Evolutionary conservation across 352 stramenopile genomes (phyloP).

Genomic region (Pythium graminicola): DNA sequence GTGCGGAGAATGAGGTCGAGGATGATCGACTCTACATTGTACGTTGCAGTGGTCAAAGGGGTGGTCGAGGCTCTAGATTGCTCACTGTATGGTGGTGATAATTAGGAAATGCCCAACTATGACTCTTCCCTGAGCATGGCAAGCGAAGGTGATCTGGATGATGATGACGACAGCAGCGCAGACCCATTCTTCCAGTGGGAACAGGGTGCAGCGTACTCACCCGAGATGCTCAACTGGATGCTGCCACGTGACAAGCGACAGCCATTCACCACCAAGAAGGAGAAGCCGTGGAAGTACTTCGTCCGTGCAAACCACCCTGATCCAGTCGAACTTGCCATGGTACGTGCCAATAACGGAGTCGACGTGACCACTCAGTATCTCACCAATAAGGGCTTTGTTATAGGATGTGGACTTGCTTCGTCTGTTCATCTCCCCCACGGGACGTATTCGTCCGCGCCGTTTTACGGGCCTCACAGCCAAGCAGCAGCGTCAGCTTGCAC

Average conservation of each 20-base stretch:
- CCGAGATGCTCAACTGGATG: conserved; percentile 86
- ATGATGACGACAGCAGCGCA: conserved; percentile 20
- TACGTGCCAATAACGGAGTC: no score
- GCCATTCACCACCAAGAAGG: conserved; percentile 43
- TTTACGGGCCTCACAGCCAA: conserved; percentile 78
- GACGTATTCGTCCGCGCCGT: conserved; percentile 69
- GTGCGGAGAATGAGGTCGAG: conserved; percentile 31
- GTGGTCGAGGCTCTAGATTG: no score
- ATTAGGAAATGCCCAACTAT: conserved; percentile 60
- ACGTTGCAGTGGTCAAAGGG: no score
- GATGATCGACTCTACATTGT: conserved; percentile 69
- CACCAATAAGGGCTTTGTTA: no score
- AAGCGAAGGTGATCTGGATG: conserved; percentile 40
- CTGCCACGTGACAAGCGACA: conserved; percentile 51
- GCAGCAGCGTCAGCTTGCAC: conserved; percentile 75
- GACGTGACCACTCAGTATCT: no score
- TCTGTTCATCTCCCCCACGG: conserved; percentile 78
- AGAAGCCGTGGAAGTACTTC: conserved; percentile 79
- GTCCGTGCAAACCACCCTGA: conserved; percentile 66
- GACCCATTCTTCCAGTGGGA: conserved; percentile 49
- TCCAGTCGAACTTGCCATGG: conserved; percentile 66
- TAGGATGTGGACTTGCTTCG: conserved; percentile 71
- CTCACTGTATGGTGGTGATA: no score
- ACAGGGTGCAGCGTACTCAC: conserved; percentile 53
- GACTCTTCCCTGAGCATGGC: conserved; percentile 49